A percentile compares a stretch with the other conserved stretches of the same genome.
Evolutionary conservation across 2,329 filamentous ascomycete genomes (phyloP).

Genomic region (Colletotrichum aenigma): DNA sequence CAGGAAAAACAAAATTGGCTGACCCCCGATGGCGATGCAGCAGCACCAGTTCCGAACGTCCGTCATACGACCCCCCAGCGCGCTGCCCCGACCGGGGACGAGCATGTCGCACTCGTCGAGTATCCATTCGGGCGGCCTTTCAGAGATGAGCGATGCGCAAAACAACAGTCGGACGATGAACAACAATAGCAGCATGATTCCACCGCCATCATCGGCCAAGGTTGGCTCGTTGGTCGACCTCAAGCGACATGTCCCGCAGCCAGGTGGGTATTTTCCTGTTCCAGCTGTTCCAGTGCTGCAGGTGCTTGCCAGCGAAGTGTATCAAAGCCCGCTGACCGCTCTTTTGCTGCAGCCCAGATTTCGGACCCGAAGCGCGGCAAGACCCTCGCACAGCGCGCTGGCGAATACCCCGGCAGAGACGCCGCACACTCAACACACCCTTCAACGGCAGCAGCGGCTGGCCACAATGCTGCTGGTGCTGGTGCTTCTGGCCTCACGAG

Average conservation of each 20-base stretch:
- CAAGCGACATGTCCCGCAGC: slow-evolving; percentile 56
- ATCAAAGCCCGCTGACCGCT: not conserved
- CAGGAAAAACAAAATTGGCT: not conserved
- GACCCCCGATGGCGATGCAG: not conserved
- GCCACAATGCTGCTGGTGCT: not conserved
- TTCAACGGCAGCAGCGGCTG: slow-evolving; percentile 30
- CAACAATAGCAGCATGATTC: slow-evolving; percentile 42
- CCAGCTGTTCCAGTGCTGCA: not conserved
- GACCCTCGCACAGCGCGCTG: slow-evolving; percentile 58
- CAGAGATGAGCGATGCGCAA: slow-evolving; percentile 65
- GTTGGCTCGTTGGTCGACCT: slow-evolving; percentile 31
- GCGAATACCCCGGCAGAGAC: slow-evolving; percentile 50
- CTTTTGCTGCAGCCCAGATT: slow-evolving; percentile 38
- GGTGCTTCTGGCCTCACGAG: slow-evolving; percentile 27
- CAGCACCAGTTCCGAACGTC: slow-evolving; percentile 25
- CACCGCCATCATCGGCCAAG: slow-evolving; percentile 36
- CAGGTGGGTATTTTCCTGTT: slow-evolving; percentile 39
- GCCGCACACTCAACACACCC: slow-evolving; percentile 25
- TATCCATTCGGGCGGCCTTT: slow-evolving; percentile 40
- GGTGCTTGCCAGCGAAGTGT: not conserved
- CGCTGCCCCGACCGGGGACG: slow-evolving; percentile 22
- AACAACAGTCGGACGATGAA: slow-evolving; percentile 53
- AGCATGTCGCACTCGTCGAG: not conserved
- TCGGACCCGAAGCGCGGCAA: slow-evolving; percentile 61
- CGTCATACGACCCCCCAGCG: slow-evolving; percentile 23